Evolutionary conservation across 169 alveolate genomes (phyloP).

Genomic region (Amoebophrya sp.): DNA sequence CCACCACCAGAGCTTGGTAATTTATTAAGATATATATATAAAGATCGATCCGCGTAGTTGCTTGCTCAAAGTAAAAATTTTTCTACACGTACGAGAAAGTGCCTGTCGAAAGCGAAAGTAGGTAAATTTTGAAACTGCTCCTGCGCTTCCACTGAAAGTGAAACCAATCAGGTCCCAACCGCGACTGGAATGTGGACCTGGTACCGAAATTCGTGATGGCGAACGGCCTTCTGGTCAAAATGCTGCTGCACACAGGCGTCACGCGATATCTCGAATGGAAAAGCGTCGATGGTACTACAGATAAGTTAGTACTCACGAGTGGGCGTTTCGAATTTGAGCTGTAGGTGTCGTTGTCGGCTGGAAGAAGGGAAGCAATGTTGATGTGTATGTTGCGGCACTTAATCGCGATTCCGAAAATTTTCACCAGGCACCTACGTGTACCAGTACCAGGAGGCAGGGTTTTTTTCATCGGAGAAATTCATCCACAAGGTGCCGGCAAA

Average conservation of each 20-base stretch:
- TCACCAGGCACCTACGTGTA: conserved; percentile 73
- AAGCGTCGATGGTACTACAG: conserved; percentile 84
- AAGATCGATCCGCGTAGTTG: too few species aligned
- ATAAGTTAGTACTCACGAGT: too few species aligned
- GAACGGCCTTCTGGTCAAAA: conserved; percentile 90
- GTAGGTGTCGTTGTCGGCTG: too few species aligned
- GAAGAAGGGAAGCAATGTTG: too few species aligned
- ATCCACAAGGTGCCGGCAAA: conserved; percentile 96
- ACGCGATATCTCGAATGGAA: conserved; percentile 85
- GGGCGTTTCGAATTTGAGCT: too few species aligned
- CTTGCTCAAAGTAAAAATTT: too few species aligned
- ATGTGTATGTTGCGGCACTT: too few species aligned
- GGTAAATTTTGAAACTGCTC: too few species aligned
- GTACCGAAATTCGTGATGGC: conserved; percentile 96
- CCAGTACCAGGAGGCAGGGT: conserved; percentile 87
- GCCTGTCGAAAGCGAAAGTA: too few species aligned
- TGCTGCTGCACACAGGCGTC: conserved; percentile 85
- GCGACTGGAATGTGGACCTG: conserved; percentile 98
- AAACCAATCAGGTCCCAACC: conserved; percentile 67
- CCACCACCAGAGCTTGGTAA: neutral
- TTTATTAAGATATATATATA: neutral
- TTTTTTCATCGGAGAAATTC: conserved; percentile 76
- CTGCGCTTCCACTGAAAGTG: neutral
- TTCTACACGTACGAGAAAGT: too few species aligned
- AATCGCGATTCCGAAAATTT: too few species aligned